Base-by-base conservation (phyloP, 2,329 filamentous ascomycete species). In the Apiospora rasikravindrae region DNA sequence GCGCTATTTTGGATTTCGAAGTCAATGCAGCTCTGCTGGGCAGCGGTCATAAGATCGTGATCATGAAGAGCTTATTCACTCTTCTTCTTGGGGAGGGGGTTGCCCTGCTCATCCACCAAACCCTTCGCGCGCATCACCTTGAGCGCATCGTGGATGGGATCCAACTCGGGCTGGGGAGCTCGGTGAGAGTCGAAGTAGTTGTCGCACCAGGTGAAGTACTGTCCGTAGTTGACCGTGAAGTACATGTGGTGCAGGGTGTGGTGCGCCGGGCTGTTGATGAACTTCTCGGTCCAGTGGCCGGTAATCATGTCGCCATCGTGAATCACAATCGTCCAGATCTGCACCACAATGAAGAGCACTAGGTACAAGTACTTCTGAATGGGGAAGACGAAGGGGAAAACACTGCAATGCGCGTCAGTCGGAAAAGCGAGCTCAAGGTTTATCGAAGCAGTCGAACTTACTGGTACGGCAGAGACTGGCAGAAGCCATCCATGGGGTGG, bases 291-390 rank as follows among this genome's bases (percentile, higher is more conserved):
- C 82, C 83, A 85, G 75, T 86, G 83, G 69, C 82, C 84, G 19
- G 84, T 80, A 69, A 86, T 84, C 82, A 85, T 85, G 80, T 86
- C 84, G 74, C 84, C 84, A 74, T 86, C 84, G 78, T 86, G 84
- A 70, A 86, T 86, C 71, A 86, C 78, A 73, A 86, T 85, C 73
- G 85, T 86, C 84, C 85, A 86, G 76, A 86, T 78, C 77, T 86
- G 84, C 66, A 86, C 85, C 22, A 81, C 76, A 33, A 81, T 75
- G 76, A 86, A 86, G 67, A 86, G 82, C 33, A 81, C 74, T 70
- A 86, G 74, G 79, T 86, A 86, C 13, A 85, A 79, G 73, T 85
- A 82, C 75, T 83, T 82, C 73, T 86, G 84, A 76, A 86, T 82
- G 4, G 84, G 84, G 78, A 80, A 86, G 73, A 86, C 69, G 75